Base-by-base conservation (phyloP, 73 alveolate species). In the Durusdinium trenchii region DNA sequence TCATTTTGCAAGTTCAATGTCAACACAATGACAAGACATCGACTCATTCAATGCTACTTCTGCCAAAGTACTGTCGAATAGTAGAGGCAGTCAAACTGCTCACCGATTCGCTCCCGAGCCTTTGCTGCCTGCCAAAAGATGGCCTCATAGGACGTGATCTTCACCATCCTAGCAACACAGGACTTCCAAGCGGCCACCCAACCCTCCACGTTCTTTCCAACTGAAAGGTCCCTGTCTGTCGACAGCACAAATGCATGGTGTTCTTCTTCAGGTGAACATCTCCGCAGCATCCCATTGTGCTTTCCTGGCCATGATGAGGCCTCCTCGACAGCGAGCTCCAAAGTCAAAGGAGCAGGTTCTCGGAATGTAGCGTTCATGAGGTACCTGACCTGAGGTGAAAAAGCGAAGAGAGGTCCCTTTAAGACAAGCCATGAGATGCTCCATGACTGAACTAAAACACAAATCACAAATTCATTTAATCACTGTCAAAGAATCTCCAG, bases 41-140 rank as follows among this genome's bases (percentile, higher is more conserved):
- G 30, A 60, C 18, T 60, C 73, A 60, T 23, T 32, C 30, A 60
- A 23, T 60, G 73, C 18, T 23, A 60, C 73, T 23, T 23, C 18
- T 23, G 30, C 73, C 73, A 23, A 1, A 32, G 73, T 60, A 60
- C 73, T 23, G 73, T 60, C 6, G 73, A 60, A 40, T 76, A 76
- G 62, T 76, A 76, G 42, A 76, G 87, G 62, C 87, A 76, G 61
- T 76, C 87, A 10, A 76, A 76, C 60, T 40, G 18, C 36, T 76
- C 87, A 0, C 87, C 87, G 10, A 76, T 76, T 3, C 45, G 42
- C 45, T 76, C 87, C 0, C 87, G 62, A 0, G 6, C 0, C 20
- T 43, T 28, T 43, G 62, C 87, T 0, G 87, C 87, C 1, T 76
- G n/a, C 87, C 87, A 76, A 45, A 76, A 76, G 61, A 76, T 76